Evolutionary conservation across 2,329 filamentous ascomycete genomes (phyloP).

Genomic region (Xylaria hypoxylon): DNA sequence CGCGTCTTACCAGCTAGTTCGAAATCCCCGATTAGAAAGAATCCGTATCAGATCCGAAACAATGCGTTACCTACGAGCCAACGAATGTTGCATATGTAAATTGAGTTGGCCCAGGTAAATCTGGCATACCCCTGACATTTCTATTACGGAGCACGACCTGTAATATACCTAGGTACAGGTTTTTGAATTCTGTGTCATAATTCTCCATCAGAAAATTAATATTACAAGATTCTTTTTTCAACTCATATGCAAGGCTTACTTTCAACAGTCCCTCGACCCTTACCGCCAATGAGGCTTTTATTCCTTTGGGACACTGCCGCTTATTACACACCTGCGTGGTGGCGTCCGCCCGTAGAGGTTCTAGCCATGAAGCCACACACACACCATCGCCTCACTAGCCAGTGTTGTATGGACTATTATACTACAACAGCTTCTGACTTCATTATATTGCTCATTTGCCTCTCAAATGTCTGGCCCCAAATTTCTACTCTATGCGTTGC

Average conservation of each 20-base stretch:
- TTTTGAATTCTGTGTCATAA: neutral
- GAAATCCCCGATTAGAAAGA: neutral
- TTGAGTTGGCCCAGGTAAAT: neutral
- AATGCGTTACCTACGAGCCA: neutral
- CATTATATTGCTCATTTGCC: neutral
- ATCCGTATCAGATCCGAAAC: neutral
- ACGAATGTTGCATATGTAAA: slow-evolving; percentile 12
- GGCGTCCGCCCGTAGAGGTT: neutral
- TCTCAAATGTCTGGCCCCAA: too few species aligned
- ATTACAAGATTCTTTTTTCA: neutral
- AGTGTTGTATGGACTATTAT: neutral
- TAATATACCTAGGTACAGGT: neutral
- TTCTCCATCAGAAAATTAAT: neutral
- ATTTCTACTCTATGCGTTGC: too few species aligned
- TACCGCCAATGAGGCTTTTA: slow-evolving; percentile 8
- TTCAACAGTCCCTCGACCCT: neutral
- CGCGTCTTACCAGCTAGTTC: neutral
- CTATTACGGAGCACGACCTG: neutral
- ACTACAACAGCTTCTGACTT: neutral
- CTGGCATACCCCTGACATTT: neutral
- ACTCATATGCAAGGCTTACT: slow-evolving; percentile 1
- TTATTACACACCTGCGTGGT: neutral
- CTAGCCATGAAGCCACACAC: slow-evolving; percentile 12
- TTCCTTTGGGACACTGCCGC: neutral
- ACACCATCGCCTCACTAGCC: neutral